Evolutionary conservation across 495 filamentous ascomycete species (phyloP).

Genomic region (Melanomma pulvis-pyrius): DNA sequence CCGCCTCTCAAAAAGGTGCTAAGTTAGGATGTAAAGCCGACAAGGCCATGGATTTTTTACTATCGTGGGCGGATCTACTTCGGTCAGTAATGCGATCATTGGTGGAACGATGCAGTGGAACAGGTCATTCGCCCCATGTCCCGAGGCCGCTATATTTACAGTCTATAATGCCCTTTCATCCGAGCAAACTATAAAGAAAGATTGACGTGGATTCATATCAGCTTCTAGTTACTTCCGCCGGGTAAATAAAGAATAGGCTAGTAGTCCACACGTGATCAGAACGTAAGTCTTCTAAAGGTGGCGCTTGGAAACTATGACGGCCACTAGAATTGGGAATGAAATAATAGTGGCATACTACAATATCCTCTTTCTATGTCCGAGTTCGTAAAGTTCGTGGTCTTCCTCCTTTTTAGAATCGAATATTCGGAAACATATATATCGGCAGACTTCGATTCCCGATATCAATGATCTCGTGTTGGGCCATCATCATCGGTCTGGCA

Average conservation of each 20-base stretch:
- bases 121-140: not conserved
- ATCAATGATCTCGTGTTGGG: not conserved
- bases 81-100: not conserved
- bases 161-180: slow-evolving; percentile 1
- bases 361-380: not conserved
- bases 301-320: no score
- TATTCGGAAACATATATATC: not conserved
- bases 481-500: not conserved
- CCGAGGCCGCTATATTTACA: not conserved
- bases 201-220: slow-evolving; percentile 2
- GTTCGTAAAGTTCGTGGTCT: not conserved
- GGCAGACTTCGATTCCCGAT: not conserved
- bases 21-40: not conserved
- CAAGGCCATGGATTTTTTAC: not conserved
- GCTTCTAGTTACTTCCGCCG: slow-evolving; percentile 4
- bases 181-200: not conserved
- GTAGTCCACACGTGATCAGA: slow-evolving; percentile 3
- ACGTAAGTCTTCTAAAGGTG: not conserved
- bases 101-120: slow-evolving; percentile 1
- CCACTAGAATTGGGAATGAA: not conserved
- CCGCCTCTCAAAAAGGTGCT: not conserved
- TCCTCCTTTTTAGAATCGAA: not conserved
- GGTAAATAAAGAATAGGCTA: slow-evolving; percentile 6
- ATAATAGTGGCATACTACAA: not conserved
- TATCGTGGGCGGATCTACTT: not conserved